Evolutionary conservation across 345 rosid species (phyloP).

Genomic region (Syzygium jambos): DNA sequence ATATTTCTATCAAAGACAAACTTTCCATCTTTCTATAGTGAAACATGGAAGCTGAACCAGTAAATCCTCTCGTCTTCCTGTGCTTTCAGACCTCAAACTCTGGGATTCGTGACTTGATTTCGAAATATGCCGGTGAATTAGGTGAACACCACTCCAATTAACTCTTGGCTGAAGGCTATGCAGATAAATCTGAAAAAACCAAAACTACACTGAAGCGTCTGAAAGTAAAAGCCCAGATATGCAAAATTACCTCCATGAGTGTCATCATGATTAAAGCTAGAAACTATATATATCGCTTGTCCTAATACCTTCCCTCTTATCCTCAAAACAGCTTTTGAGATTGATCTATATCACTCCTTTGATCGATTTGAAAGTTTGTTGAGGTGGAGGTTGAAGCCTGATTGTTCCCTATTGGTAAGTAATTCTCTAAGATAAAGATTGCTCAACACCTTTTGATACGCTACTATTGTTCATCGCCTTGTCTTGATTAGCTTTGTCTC

Average conservation of each 20-base stretch:
- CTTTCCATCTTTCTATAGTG: neutral
- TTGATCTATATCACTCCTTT: neutral
- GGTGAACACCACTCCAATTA: no score
- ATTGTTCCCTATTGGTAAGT: neutral
- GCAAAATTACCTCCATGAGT: neutral
- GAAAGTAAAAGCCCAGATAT: neutral
- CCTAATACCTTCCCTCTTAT: neutral
- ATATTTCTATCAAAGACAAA: neutral
- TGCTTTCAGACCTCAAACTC: neutral
- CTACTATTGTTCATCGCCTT: neutral
- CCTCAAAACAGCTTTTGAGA: neutral
- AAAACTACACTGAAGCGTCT: neutral
- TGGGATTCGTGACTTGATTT: no score
- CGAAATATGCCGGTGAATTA: no score
- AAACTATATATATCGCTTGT: neutral
- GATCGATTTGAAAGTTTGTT: neutral
- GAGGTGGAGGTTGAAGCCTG: neutral
- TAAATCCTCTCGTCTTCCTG: neutral
- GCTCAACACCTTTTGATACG: neutral
- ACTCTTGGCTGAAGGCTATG: neutral
- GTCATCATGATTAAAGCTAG: neutral
- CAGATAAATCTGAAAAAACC: neutral
- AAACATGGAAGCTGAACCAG: neutral
- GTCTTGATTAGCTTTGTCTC: conserved; percentile 11
- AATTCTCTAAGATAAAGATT: neutral